Conservation (phyloP, 1,139 yeast species). For the Sugiyamaella sp. region DNA sequence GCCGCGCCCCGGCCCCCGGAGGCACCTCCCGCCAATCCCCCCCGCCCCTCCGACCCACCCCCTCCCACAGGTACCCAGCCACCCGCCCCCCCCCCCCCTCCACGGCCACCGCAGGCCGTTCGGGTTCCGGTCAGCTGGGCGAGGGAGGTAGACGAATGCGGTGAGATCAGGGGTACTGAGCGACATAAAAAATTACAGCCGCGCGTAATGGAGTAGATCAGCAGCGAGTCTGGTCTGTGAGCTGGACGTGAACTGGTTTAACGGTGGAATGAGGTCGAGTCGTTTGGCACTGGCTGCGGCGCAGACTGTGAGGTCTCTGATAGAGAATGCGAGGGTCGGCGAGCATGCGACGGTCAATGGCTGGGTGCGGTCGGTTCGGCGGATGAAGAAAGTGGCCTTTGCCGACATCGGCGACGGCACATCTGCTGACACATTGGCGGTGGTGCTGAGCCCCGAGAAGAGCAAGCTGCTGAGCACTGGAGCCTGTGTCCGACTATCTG, state of each 20-base stretch:
- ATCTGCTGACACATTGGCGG: slow-evolving; percentile 54
- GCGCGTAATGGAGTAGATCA: not conserved
- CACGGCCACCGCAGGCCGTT: no score
- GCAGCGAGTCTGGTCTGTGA: not conserved
- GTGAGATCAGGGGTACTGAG: slow-evolving; percentile 10
- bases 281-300: not conserved
- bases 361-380: slow-evolving; percentile 73
- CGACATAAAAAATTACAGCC: slow-evolving; percentile 6
- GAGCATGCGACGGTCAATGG: slow-evolving; percentile 51
- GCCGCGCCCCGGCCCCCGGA: no score
- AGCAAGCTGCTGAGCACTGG: slow-evolving; percentile 47
- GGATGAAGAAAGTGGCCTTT: slow-evolving; percentile 76
- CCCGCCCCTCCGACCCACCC: no score
- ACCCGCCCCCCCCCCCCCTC: no score
- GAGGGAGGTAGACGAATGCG: not conserved
- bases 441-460: slow-evolving; percentile 49
- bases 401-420: slow-evolving; percentile 83
- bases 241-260: not conserved
- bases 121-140: no score
- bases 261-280: slow-evolving; percentile 3
- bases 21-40: no score
- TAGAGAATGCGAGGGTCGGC: slow-evolving; percentile 24
- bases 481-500: slow-evolving; percentile 49
- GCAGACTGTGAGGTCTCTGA: slow-evolving; percentile 11
- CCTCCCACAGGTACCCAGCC: no score